Base-by-base conservation (phyloP, 129 eudicot genomes). In the Scalesia atractyloides region DNA sequence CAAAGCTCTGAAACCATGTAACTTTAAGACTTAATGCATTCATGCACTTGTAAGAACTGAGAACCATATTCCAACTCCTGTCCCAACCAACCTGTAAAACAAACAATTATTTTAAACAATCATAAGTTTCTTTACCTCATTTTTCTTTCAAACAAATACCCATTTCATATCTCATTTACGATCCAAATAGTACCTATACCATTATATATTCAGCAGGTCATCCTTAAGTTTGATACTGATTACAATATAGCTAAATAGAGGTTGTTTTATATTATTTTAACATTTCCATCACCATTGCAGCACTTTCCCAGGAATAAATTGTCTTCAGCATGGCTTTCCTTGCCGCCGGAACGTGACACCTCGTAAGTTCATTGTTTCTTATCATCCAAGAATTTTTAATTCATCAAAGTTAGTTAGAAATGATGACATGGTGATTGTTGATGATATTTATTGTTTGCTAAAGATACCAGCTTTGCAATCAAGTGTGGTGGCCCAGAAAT, bases 401-500 rank as follows among this genome's bases (percentile, higher is more conserved):
- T 75, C 34, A 34, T 43, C 26, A 41, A 53, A 43, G 18, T 70
- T 41, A 46, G 47, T 44, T 19, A 64, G 36, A 73, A 68, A 24
- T 79, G 79, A 57, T 79, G 64, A 20, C 14, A 26, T 58, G 46
- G 73, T 20, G 44, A 64, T 72, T 79, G 41, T 51, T 74, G 58
- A 78, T 20, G 18, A 50, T 69, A 22, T 61, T 68, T 73, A 3
- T 69, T 48, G 37, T 24, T 73, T 49, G 34, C 39, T 70, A 58
- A 70, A 85, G 89, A 79, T 82, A 13, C 83, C 51, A 70, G 78
- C 68, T 82, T 85, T 57, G 84, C 86, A 61, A 82, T 85, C 62
- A 85, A 85, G 49, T 85, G 86, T 72, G 89, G 89, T 54, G 89
- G 89, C 50, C 75, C 86, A 13, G 80, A 79, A 75, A 48, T 82